Percentiles rank a stretch among this genome's conserved stretches.
Evolutionary conservation across 2,329 filamentous ascomycete species (phyloP).

Genomic region (Pseudogymnoascus sp.): DNA sequence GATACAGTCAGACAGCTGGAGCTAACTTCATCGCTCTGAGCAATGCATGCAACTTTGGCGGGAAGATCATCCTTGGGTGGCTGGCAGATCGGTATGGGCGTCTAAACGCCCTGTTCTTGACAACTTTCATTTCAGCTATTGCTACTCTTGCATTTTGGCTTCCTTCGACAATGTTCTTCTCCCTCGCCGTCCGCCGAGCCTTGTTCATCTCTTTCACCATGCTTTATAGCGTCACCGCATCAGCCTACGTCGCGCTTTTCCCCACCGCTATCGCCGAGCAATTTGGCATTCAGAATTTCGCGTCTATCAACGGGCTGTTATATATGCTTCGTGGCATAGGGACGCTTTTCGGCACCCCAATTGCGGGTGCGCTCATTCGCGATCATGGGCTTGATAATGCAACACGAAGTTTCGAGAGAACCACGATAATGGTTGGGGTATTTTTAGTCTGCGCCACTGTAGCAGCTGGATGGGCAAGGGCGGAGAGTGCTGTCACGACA

Average conservation of each 20-base stretch:
- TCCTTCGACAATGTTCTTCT: slow-evolving; percentile 13
- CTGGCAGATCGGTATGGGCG: slow-evolving; percentile 32
- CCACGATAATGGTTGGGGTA: slow-evolving; percentile 9
- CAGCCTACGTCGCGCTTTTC: slow-evolving; percentile 34
- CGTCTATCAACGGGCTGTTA: slow-evolving; percentile 19
- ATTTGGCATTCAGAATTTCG: slow-evolving; percentile 21
- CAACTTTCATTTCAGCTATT: slow-evolving; percentile 25
- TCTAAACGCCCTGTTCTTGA: slow-evolving; percentile 32
- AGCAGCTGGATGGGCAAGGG: slow-evolving; percentile 9
- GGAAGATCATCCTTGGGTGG: slow-evolving; percentile 32
- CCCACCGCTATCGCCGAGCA: slow-evolving; percentile 25
- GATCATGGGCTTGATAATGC: slow-evolving; percentile 40
- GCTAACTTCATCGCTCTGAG: slow-evolving; percentile 33
- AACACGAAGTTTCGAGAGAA: not conserved
- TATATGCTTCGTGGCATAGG: slow-evolving; percentile 22
- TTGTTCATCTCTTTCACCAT: slow-evolving; percentile 30
- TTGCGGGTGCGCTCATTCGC: slow-evolving; percentile 21
- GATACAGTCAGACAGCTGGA: slow-evolving; percentile 29
- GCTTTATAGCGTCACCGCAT: slow-evolving; percentile 31
- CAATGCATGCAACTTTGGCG: slow-evolving; percentile 33
- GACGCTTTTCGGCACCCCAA: slow-evolving; percentile 19
- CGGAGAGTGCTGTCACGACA: slow-evolving; percentile 1
- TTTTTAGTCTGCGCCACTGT: slow-evolving; percentile 7
- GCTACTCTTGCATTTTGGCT: slow-evolving; percentile 26
- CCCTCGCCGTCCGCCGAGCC: not conserved